Evolutionary conservation across 2,329 filamentous ascomycete genomes (phyloP).

Genomic region (Xylaria sp.): DNA sequence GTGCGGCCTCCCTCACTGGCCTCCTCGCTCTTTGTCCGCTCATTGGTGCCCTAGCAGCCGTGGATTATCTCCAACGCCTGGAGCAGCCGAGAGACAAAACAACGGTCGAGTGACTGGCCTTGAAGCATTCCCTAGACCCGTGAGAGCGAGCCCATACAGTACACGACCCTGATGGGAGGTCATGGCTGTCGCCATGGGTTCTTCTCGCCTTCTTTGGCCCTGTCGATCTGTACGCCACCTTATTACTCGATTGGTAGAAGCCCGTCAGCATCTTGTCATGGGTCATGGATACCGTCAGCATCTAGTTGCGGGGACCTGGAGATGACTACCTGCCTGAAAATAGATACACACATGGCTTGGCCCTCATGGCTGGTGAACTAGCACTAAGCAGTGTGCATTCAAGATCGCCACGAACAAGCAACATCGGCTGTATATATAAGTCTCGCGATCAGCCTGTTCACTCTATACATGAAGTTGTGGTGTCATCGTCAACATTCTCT

Average conservation of each 20-base stretch:
- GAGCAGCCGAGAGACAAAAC: background rate
- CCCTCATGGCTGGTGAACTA: slow-evolving; percentile 2
- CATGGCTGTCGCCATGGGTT: slow-evolving; percentile 18
- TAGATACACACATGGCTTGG: slow-evolving; percentile 24
- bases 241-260: slow-evolving; percentile 28
- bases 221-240: slow-evolving; percentile 18
- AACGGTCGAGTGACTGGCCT: slow-evolving; percentile 10
- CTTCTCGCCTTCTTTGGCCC: slow-evolving; percentile 19
- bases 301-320: slow-evolving; percentile 31
- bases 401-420: slow-evolving; percentile 13
- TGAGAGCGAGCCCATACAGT: background rate
- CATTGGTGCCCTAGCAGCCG: no score
- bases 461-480: background rate
- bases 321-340: slow-evolving; percentile 38
- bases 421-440: slow-evolving; percentile 39
- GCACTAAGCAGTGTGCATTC: background rate
- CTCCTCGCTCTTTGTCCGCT: no score
- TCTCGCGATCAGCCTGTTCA: slow-evolving; percentile 20
- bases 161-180: background rate
- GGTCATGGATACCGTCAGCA: slow-evolving; percentile 35
- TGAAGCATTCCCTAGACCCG: slow-evolving; percentile 19
- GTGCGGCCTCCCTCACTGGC: no score
- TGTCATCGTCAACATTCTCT: slow-evolving; percentile 27
- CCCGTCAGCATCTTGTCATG: slow-evolving; percentile 32
- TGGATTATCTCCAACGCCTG: background rate